Evolutionary conservation across 768 basidiomycete genomes (phyloP).

Genomic region (Epithele typhae): DNA sequence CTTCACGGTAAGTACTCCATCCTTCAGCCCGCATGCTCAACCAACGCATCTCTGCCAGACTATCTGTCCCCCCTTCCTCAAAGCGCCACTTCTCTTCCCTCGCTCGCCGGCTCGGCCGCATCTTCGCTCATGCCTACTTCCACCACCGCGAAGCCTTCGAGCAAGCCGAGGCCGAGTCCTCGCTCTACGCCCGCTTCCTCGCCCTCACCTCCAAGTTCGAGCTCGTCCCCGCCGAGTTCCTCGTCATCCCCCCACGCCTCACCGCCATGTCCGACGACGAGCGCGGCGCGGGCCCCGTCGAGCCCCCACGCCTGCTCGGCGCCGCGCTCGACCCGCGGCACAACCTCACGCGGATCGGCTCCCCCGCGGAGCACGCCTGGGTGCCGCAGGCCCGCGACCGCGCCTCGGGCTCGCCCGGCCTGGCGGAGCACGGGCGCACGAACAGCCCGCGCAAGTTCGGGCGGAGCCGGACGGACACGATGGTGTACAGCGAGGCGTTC

Average conservation of each 20-base stretch:
- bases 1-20: slow-evolving; percentile 62
- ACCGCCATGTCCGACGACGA: slow-evolving; percentile 20
- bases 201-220: slow-evolving; percentile 76
- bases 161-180: slow-evolving; percentile 86
- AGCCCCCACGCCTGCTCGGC: slow-evolving; percentile 36
- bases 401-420: slow-evolving; percentile 14
- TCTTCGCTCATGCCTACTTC: slow-evolving; percentile 96
- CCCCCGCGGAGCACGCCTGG: neutral
- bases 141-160: slow-evolving; percentile 91
- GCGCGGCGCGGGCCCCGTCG: slow-evolving; percentile 23
- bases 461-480: slow-evolving; percentile 64
- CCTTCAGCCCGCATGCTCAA: slow-evolving; percentile 6
- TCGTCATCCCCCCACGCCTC: slow-evolving; percentile 64
- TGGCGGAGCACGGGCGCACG: slow-evolving; percentile 29
- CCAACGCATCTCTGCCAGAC: slow-evolving; percentile 41
- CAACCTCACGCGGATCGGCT: slow-evolving; percentile 3
- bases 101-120: slow-evolving; percentile 86
- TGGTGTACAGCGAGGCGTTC: slow-evolving; percentile 55
- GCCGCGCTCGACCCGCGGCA: slow-evolving; percentile 34
- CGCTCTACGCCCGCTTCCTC: slow-evolving; percentile 86
- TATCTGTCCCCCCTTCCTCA: slow-evolving; percentile 77
- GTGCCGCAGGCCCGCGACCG: neutral
- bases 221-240: slow-evolving; percentile 77
- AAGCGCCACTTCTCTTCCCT: slow-evolving; percentile 87
- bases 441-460: slow-evolving; percentile 31